Conservation (phyloP, 768 basidiomycete species). For the Agaricus subrufescens region DNA sequence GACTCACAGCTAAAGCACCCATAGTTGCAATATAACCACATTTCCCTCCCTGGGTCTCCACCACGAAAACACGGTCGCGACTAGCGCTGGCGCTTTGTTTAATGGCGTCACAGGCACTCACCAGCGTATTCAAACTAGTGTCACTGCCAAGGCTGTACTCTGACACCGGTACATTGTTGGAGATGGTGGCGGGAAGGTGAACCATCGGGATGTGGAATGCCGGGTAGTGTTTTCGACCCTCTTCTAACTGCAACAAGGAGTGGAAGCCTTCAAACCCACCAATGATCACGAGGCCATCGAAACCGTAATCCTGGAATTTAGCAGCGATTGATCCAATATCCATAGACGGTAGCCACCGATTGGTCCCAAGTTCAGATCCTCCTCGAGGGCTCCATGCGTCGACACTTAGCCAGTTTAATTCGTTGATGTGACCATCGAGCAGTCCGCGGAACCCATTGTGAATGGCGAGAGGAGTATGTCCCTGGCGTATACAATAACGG, state of each 20-base stretch:
- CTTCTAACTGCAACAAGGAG: conserved; percentile 71
- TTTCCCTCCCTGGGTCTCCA: conserved; percentile 96
- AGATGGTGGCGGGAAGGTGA: conserved; percentile 94
- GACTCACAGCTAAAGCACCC: conserved; percentile 89
- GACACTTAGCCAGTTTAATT: conserved; percentile 93
- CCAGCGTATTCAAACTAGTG: conserved; percentile 95
- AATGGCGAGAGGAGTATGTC: conserved; percentile 88
- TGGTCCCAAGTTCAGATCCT: conserved; percentile 96
- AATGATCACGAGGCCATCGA: conserved; percentile 82
- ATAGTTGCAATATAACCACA: conserved; percentile 95
- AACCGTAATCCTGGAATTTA: conserved; percentile 80
- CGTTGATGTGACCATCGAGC: conserved; percentile 80
- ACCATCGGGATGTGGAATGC: conserved; percentile 94
- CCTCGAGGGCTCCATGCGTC: conserved; percentile 96
- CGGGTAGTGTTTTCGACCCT: conserved; percentile 79
- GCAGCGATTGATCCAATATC: conserved; percentile 88
- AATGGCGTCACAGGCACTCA: conserved; percentile 97
- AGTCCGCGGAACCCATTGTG: conserved; percentile 97
- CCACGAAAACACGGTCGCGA: conserved; percentile 92
- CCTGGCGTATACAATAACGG: conserved; percentile 88
- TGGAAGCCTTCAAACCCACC: conserved; percentile 97
- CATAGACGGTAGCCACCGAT: conserved; percentile 79
- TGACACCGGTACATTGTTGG: conserved; percentile 97
- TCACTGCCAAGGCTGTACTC: conserved; percentile 95
- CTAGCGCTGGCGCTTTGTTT: conserved; percentile 98